Evolutionary conservation across 768 basidiomycete genomes (phyloP).

Genomic region (Phanerodontia chrysosporium): DNA sequence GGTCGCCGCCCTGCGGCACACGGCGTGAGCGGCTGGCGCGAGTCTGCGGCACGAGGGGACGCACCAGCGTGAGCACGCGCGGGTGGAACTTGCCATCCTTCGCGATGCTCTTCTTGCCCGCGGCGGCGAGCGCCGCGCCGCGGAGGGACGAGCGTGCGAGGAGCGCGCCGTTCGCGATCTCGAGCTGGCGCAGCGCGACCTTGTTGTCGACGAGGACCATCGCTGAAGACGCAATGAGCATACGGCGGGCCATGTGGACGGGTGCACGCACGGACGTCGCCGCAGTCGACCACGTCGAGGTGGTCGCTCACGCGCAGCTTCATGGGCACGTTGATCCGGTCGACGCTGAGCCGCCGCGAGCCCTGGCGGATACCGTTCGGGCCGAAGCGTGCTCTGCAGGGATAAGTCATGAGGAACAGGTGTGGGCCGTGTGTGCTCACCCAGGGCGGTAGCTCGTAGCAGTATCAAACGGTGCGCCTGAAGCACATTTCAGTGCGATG

Average conservation of each 20-base stretch:
- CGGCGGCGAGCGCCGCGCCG: conserved; percentile 4
- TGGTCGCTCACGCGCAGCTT: conserved; percentile 24
- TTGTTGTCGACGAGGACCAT: conserved; percentile 26
- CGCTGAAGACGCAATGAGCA: conserved; percentile 3
- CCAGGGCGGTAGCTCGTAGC: conserved; percentile 21
- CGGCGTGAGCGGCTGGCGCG: too few species aligned
- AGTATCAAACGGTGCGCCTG: too few species aligned
- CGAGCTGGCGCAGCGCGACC: conserved; percentile 30
- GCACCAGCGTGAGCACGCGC: conserved; percentile 27
- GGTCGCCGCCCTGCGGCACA: conserved; percentile 26
- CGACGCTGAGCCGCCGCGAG: conserved; percentile 25
- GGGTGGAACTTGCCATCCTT: conserved; percentile 32
- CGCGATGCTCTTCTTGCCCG: conserved; percentile 18
- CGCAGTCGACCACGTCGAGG: conserved; percentile 28
- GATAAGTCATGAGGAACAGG: too few species aligned
- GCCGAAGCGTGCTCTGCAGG: conserved; percentile 28
- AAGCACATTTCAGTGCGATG: conserved; percentile 25
- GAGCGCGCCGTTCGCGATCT: conserved; percentile 25
- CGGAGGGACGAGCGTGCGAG: conserved; percentile 16
- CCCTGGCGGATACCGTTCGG: conserved; percentile 32
- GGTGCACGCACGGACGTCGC: conserved; percentile 25
- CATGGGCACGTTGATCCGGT: conserved; percentile 27
- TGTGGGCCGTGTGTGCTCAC: too few species aligned
- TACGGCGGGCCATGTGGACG: not conserved
- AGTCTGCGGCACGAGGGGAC: too few species aligned